Evolutionary conservation across 2,329 filamentous ascomycete species (phyloP).

Genomic region (Cordyceps javanica): DNA sequence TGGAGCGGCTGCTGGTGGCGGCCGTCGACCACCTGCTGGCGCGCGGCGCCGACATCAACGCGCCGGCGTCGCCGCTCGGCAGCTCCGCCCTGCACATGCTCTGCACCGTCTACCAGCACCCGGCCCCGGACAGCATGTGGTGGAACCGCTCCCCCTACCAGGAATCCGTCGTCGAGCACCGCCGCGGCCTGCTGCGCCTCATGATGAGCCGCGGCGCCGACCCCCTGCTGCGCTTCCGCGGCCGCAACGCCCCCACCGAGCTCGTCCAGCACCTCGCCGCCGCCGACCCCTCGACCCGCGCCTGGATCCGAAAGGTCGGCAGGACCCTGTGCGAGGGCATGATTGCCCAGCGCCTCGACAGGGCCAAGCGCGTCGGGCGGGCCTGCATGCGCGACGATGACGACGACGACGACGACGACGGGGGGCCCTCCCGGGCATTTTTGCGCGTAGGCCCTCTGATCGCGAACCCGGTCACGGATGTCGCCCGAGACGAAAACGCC

Average conservation of each 20-base stretch:
- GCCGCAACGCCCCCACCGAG: background rate
- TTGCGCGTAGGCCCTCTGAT: no score
- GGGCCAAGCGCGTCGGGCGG: background rate
- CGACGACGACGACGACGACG: no score
- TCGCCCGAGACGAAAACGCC: no score
- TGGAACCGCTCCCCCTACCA: conserved; percentile 8
- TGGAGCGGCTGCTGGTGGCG: background rate
- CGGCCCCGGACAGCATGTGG: conserved; percentile 2
- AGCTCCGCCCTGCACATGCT: conserved; percentile 2
- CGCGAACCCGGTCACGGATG: no score
- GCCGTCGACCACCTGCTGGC: background rate
- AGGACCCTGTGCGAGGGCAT: conserved; percentile 7
- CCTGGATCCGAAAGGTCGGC: conserved; percentile 4
- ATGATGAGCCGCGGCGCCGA: conserved; percentile 11
- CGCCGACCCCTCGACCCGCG: conserved; percentile 1
- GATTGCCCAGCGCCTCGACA: background rate
- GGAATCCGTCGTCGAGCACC: background rate
- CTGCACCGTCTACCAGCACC: conserved; percentile 5
- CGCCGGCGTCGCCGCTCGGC: background rate
- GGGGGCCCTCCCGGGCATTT: no score
- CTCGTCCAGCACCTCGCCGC: background rate
- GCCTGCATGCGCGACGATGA: background rate
- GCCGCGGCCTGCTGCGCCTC: background rate
- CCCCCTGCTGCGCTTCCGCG: background rate
- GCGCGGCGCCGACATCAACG: conserved; percentile 8